A percentile compares a stretch with the other conserved stretches of the same genome.
phyloP scores from a whole-genome alignment of 2,329 filamentous ascomycete genomes.

The Phialophora tarda region DNA sequence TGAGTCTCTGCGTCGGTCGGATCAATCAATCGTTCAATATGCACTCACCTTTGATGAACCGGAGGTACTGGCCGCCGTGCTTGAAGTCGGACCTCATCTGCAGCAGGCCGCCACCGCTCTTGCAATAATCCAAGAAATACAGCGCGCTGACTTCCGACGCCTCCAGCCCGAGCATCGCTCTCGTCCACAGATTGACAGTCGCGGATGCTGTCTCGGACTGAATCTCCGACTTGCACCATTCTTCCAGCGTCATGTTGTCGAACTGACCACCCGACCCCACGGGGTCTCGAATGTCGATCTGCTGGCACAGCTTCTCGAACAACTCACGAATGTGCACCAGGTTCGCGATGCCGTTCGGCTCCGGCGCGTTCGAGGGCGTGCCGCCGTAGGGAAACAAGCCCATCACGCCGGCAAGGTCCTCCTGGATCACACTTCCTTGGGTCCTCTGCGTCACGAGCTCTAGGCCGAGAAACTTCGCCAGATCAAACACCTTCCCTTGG shows the following conservation, averaged over 20 bases:
- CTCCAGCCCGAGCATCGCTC: slow-evolving; percentile 59
- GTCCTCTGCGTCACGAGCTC: slow-evolving; percentile 58
- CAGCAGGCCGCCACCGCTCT: slow-evolving; percentile 58
- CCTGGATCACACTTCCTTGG: slow-evolving; percentile 51
- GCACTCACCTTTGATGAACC: slow-evolving; percentile 39
- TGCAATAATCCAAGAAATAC: slow-evolving; percentile 63
- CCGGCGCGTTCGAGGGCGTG: slow-evolving; percentile 23
- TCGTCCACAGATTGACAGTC: slow-evolving; percentile 54
- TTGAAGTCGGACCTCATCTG: slow-evolving; percentile 60
- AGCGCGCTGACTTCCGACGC: slow-evolving; percentile 57
- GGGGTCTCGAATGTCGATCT: slow-evolving; percentile 41
- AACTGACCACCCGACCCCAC: slow-evolving; percentile 36
- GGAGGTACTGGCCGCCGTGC: slow-evolving; percentile 60
- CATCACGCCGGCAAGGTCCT: slow-evolving; percentile 43
- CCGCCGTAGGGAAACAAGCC: slow-evolving; percentile 37
- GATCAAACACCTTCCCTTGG: slow-evolving; percentile 54
- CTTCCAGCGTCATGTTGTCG: slow-evolving; percentile 49
- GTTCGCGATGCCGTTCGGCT: slow-evolving; percentile 36
- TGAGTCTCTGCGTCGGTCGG: slow-evolving; percentile 9
- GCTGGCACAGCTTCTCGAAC: slow-evolving; percentile 49
- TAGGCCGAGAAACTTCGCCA: slow-evolving; percentile 44
- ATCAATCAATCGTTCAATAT: background rate
- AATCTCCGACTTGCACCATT: slow-evolving; percentile 45
- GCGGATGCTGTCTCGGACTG: slow-evolving; percentile 44
- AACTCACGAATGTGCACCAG: slow-evolving; percentile 46